These are phyloP conservation scores for Podaxis rugospora DNA, from an alignment of 768 basidiomycete species.

Conservation along the genomic window DNA sequence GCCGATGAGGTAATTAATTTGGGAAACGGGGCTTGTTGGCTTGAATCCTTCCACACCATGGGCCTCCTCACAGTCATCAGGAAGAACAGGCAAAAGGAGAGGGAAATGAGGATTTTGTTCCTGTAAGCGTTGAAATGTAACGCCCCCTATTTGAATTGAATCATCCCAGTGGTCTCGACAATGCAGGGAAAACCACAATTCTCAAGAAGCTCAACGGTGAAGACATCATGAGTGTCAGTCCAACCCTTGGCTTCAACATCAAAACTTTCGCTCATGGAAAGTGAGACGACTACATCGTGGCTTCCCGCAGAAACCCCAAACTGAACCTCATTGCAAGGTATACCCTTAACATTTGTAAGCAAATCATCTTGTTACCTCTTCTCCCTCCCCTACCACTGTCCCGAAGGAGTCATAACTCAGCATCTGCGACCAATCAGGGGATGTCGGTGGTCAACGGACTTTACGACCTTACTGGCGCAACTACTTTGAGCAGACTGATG, in stretches of 20 bases:
- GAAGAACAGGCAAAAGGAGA: slow-evolving; percentile 93
- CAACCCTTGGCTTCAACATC: slow-evolving; percentile 98
- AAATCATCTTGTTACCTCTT: neutral
- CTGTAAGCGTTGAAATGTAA: slow-evolving; percentile 45
- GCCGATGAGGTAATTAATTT: neutral
- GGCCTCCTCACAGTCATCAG: slow-evolving; percentile 95
- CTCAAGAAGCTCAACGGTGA: slow-evolving; percentile 92
- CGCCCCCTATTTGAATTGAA: slow-evolving; percentile 11
- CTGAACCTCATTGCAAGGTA: slow-evolving; percentile 41
- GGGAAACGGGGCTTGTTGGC: neutral
- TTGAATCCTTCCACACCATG: slow-evolving; percentile 41
- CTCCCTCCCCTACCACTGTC: slow-evolving; percentile 10
- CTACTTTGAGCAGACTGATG: slow-evolving; percentile 99
- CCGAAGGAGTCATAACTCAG: slow-evolving; percentile 9
- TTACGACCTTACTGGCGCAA: slow-evolving; percentile 98
- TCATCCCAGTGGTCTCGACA: slow-evolving; percentile 81
- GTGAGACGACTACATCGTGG: slow-evolving; percentile 41
- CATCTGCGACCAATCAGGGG: slow-evolving; percentile 57
- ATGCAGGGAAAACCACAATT: slow-evolving; percentile 98
- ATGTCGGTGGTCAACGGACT: slow-evolving; percentile 94
- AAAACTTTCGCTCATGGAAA: slow-evolving; percentile 91
- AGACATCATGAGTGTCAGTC: slow-evolving; percentile 83
- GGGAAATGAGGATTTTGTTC: slow-evolving; percentile 94
- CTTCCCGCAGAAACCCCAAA: slow-evolving; percentile 16
- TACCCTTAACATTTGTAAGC: slow-evolving; percentile 76